Evolutionary conservation across 78 protist genomes (phyloP).

Genomic region (Protostelium mycophagum): DNA sequence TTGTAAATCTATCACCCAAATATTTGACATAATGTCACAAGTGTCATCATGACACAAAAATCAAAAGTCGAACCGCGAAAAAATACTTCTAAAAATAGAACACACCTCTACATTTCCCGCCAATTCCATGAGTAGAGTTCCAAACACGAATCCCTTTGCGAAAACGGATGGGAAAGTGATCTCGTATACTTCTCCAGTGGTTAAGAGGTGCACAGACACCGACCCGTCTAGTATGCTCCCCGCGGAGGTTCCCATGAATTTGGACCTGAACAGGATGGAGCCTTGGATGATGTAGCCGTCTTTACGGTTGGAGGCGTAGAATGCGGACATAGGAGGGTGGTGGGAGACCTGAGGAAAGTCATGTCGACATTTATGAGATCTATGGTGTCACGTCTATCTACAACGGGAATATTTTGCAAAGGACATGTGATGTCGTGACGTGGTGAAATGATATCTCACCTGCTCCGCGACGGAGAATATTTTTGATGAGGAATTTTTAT

Average conservation of each 20-base stretch:
- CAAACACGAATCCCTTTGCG: constrained; percentile 70
- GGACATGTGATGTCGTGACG: too few species aligned
- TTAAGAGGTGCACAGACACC: constrained; percentile 18
- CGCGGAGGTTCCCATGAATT: constrained; percentile 77
- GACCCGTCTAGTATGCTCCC: constrained; percentile 65
- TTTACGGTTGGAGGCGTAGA: constrained; percentile 59
- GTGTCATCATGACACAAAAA: too few species aligned
- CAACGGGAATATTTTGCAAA: too few species aligned
- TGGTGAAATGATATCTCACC: too few species aligned
- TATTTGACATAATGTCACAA: too few species aligned
- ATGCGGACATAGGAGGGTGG: constrained; percentile 93
- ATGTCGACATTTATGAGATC: too few species aligned
- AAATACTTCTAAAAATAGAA: too few species aligned
- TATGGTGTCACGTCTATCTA: constrained; percentile 9
- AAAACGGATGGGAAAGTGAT: constrained; percentile 68
- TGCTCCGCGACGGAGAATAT: background rate
- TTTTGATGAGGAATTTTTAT: background rate
- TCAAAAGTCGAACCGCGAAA: too few species aligned
- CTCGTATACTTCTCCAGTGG: constrained; percentile 57
- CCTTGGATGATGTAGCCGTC: constrained; percentile 68
- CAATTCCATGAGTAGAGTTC: constrained; percentile 38
- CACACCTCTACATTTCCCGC: constrained; percentile 39
- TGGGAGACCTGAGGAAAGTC: constrained; percentile 87
- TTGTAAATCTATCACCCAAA: too few species aligned
- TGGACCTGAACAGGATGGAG: constrained; percentile 44